Conservation (phyloP, 1,139 yeast species). For the Yamadazyma dendronema region DNA sequence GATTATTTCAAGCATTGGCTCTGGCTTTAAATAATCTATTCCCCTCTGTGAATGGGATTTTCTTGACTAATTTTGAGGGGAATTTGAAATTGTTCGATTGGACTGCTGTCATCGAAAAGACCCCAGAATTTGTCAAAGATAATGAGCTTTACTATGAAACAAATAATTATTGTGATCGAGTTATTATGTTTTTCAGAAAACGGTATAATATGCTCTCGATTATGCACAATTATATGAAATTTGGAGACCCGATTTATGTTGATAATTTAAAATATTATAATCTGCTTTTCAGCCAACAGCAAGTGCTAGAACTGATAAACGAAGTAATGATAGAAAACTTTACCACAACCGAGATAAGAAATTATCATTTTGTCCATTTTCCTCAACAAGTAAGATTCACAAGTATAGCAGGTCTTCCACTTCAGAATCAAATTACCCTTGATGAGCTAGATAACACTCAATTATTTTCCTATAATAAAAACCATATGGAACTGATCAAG, state of each 20-base stretch:
- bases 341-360: constrained; percentile 15
- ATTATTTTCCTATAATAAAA: constrained; percentile 13
- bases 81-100: constrained; percentile 18
- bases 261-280: constrained; percentile 1
- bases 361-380: constrained; percentile 21
- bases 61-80: constrained; percentile 26
- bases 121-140: not conserved
- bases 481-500: constrained; percentile 12
- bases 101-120: constrained; percentile 8
- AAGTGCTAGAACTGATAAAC: constrained; percentile 13
- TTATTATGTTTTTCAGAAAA: constrained; percentile 23
- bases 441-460: not conserved
- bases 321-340: constrained; percentile 24
- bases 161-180: constrained; percentile 18
- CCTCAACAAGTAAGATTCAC: constrained; percentile 12
- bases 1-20: constrained; percentile 20
- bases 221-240: constrained; percentile 20
- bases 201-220: constrained; percentile 20
- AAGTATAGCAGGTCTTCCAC: constrained; percentile 6
- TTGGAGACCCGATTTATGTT: constrained; percentile 6
- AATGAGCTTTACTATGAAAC: not conserved
- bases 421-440: constrained; percentile 6
- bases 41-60: constrained; percentile 23
- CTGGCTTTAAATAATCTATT: constrained; percentile 23
- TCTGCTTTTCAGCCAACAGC: constrained; percentile 1